Conservation (phyloP, 2,329 filamentous ascomycete genomes). For the Cercospora sp. region DNA sequence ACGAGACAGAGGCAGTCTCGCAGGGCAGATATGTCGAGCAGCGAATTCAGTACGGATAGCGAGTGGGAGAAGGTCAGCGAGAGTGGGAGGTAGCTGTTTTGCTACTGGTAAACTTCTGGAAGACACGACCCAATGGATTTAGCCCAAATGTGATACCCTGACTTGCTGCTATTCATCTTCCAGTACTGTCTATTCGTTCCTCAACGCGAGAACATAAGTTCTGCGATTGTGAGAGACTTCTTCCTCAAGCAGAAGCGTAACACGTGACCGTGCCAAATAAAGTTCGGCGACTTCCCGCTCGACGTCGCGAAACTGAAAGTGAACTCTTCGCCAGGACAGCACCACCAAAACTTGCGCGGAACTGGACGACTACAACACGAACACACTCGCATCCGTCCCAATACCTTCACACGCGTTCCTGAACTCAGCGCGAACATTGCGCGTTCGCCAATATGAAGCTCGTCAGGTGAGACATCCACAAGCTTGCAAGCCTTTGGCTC, state of each 20-base stretch:
- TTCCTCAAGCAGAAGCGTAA: background rate
- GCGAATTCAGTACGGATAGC: conserved; percentile 71
- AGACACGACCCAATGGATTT: background rate
- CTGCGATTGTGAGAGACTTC: background rate
- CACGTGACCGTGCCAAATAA: conserved; percentile 4
- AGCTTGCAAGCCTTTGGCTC: conserved; percentile 37
- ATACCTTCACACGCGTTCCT: background rate
- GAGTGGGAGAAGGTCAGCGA: conserved; percentile 97
- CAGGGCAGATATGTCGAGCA: conserved; percentile 32
- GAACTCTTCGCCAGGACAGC: background rate
- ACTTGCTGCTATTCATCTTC: background rate
- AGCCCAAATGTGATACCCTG: conserved; percentile 1
- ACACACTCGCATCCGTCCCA: background rate
- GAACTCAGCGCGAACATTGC: conserved; percentile 12
- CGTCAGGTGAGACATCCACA: conserved; percentile 70
- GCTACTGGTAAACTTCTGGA: background rate
- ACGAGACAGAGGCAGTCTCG: conserved; percentile 24
- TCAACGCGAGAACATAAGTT: background rate
- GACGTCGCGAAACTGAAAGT: conserved; percentile 7
- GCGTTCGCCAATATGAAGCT: conserved; percentile 76
- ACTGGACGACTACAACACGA: background rate
- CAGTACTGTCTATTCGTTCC: background rate
- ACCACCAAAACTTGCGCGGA: background rate
- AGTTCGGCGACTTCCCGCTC: conserved; percentile 1
- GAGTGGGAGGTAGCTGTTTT: conserved; percentile 52